Conservation (phyloP, 176 grass and related monocot species). For the Hyparrhenia diplandra region DNA sequence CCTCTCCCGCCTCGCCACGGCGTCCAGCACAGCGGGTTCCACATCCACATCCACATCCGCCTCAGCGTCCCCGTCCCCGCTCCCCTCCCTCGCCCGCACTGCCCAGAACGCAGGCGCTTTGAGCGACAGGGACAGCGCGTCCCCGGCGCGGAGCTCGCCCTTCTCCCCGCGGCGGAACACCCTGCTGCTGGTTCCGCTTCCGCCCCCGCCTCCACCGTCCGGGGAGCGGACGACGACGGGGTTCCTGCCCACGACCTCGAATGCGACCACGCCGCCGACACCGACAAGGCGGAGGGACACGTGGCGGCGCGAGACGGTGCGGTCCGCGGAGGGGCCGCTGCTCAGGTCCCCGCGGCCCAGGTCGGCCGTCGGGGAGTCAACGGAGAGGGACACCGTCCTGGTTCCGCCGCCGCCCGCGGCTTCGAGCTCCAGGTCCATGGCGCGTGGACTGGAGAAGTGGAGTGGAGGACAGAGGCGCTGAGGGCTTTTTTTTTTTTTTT, state of each 20-base stretch:
- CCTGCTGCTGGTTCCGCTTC: not conserved
- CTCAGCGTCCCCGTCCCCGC: not conserved
- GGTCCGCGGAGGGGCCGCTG: not conserved
- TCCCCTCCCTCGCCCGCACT: not conserved
- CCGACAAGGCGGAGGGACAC: conserved; percentile 41
- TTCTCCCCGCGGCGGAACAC: conserved; percentile 46
- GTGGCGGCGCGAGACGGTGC: conserved; percentile 62
- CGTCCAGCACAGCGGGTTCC: conserved; percentile 58
- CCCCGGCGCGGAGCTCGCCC: conserved; percentile 54
- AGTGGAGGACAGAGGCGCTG: too few relatives aligned
- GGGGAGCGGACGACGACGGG: conserved; percentile 47
- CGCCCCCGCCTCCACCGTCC: not conserved
- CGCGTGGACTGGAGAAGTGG: not conserved
- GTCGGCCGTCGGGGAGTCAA: not conserved
- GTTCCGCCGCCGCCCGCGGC: not conserved
- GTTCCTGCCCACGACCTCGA: conserved; percentile 76
- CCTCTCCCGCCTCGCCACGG: conserved; percentile 62
- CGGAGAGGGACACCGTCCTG: conserved; percentile 3
- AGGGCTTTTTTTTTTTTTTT: too few relatives aligned
- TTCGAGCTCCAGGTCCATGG: conserved; percentile 39
- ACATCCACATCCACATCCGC: conserved; percentile 26
- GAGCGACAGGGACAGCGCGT: conserved; percentile 56
- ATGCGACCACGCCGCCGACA: conserved; percentile 16
- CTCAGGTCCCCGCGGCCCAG: conserved; percentile 30
- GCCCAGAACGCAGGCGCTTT: conserved; percentile 55